phyloP scores from a whole-genome alignment of 1,139 yeast genomes.

The Pichia terricola region DNA sequence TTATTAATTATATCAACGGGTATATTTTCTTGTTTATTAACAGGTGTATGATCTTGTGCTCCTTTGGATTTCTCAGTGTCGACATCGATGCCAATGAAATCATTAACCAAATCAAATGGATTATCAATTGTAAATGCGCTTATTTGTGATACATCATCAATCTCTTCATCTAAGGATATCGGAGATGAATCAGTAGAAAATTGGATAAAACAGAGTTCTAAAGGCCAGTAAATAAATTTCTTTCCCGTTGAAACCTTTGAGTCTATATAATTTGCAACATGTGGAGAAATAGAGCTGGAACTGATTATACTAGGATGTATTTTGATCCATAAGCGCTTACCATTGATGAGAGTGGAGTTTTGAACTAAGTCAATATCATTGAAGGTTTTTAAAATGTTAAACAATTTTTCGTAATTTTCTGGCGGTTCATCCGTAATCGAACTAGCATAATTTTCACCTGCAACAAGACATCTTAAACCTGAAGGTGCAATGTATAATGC shows the following conservation, averaged over 20 bases:
- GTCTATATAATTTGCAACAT: constrained; percentile 39
- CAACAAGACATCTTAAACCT: constrained; percentile 61
- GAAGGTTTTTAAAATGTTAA: constrained; percentile 38
- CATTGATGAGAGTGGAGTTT: constrained; percentile 21
- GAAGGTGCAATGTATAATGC: constrained; percentile 66
- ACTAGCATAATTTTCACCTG: constrained; percentile 30
- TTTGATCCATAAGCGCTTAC: constrained; percentile 46
- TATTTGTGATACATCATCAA: neutral
- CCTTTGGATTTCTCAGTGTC: constrained; percentile 7
- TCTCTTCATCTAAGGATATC: neutral
- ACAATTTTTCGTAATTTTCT: constrained; percentile 38
- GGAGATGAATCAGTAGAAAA: constrained; percentile 23
- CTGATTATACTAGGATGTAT: constrained; percentile 59
- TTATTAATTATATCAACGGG: neutral
- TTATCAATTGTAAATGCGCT: constrained; percentile 16
- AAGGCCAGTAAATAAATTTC: constrained; percentile 63
- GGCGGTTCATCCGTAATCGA: constrained; percentile 42
- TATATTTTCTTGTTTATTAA: constrained; percentile 13
- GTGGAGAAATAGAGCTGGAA: constrained; percentile 58
- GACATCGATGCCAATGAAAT: constrained; percentile 16
- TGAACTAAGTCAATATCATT: constrained; percentile 27
- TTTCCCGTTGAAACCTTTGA: constrained; percentile 37
- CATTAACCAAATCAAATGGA: constrained; percentile 21
- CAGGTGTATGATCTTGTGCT: constrained; percentile 1
- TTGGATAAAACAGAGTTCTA: constrained; percentile 54